Evolutionary conservation across 2,329 filamentous ascomycete species (phyloP).

Genomic region (Neofusicoccum cordaticola): DNA sequence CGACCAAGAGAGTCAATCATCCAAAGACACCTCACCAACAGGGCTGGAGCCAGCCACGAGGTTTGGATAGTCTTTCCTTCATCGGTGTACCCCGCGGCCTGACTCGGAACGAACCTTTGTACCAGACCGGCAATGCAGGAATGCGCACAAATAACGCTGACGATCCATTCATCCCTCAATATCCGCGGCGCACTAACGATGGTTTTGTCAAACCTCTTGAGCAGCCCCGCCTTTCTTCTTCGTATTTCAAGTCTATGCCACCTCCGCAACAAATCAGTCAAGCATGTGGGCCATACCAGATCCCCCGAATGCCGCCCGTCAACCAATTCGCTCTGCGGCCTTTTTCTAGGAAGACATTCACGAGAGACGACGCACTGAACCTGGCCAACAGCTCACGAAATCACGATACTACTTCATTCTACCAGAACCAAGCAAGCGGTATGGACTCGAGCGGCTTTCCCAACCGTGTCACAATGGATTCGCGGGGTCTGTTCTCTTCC

Average conservation of each 20-base stretch:
- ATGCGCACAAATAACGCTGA: not conserved
- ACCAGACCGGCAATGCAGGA: not conserved
- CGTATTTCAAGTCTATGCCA: not conserved
- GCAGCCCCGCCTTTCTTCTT: conserved; percentile 1
- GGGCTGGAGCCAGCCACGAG: conserved; percentile 26
- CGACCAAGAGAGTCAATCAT: not conserved
- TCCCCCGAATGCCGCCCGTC: not conserved
- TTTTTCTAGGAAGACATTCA: not conserved
- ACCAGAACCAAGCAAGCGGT: not conserved
- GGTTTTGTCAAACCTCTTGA: not conserved
- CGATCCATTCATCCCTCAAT: not conserved
- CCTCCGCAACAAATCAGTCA: not conserved
- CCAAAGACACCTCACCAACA: not conserved
- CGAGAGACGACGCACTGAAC: not conserved
- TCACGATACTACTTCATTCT: not conserved
- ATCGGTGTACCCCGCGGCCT: conserved; percentile 26
- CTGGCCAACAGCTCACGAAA: not conserved
- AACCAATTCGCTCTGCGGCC: not conserved
- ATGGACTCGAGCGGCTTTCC: not conserved
- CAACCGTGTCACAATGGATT: not conserved
- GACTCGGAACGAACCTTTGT: not conserved
- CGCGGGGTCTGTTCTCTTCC: conserved; percentile 1
- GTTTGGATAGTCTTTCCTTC: conserved; percentile 36
- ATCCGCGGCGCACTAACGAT: not conserved
- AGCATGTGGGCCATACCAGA: not conserved